Base-by-base conservation (phyloP, 169 alveolate species). In the Cryptosporidium viatorum region DNA sequence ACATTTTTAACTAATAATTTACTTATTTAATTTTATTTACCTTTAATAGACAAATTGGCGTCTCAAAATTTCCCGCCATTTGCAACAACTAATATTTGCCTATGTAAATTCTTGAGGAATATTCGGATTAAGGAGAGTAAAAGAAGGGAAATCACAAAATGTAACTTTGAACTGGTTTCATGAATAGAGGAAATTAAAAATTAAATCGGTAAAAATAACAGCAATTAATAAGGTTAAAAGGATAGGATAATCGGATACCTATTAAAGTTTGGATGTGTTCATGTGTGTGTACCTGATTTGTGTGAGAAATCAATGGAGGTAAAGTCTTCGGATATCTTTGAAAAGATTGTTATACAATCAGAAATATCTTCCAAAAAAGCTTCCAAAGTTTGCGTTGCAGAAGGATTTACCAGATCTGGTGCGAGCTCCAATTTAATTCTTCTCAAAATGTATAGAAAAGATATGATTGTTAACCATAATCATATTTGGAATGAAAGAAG, bases 391-490 rank as follows among this genome's bases (percentile, higher is more conserved):
- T 80, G 68, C 23, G 35, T 59, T 41, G 89, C 75, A 18, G 68
- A 65, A 35, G 89, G 80, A 5, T 23, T 18, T 18, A 9, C 41
- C 7, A 59, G 26, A 35, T 21, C 48, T 43, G 70, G n/a, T 48
- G 41, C 37, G 21, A 70, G 39, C 7, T 6, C 26, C 0, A 14
- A n/a, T 12, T 41, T 26, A 62, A 31, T 65, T 16, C 51, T 65
- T 16, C 60, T 80, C 45, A 80, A 80, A n/a, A 80, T 80, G 89
- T 80, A 80, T 48, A 60, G 58, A 33, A 80, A 80, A 48, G 75
- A 80, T 45, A 58, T 18, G 43, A 39, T 80, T 8, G 18, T 80
- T 26, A 80, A 80, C 50, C 67, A 59, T 12, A 41, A 45, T 14
- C 73, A 80, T 31, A 23, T 80, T 16, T 67, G 71, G 80, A 80